These are phyloP conservation scores for Porcisia deanei DNA, from an alignment of 208 protist species.

Conservation along the genomic window DNA sequence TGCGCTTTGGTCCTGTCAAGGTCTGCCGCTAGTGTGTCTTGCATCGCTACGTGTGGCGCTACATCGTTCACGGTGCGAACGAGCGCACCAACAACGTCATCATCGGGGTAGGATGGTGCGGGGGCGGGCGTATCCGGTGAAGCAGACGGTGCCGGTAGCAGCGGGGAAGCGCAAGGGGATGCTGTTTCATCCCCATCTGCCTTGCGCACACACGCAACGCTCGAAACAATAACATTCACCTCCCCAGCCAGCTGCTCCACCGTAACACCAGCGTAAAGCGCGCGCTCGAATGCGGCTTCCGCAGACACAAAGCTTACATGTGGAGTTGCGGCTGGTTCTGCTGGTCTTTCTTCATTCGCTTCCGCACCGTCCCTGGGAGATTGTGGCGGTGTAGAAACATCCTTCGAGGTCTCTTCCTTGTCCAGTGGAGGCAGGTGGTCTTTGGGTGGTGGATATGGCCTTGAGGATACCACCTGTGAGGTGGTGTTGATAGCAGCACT, in stretches of 20 bases:
- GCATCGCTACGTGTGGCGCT: not conserved
- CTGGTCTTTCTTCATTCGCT: not conserved
- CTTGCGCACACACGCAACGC: too few relatives aligned
- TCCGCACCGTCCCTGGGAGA: not conserved
- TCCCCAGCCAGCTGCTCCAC: not conserved
- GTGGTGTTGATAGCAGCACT: not conserved
- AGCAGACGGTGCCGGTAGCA: not conserved
- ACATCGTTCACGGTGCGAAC: not conserved
- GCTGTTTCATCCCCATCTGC: not conserved
- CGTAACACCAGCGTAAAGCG: constrained; percentile 2
- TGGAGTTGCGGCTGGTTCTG: not conserved
- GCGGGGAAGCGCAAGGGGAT: not conserved
- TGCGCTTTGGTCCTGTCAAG: not conserved
- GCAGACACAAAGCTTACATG: not conserved
- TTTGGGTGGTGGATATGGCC: not conserved
- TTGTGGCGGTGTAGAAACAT: not conserved
- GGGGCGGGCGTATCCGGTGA: not conserved
- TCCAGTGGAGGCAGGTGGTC: not conserved
- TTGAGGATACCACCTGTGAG: not conserved
- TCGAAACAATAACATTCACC: not conserved
- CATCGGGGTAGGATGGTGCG: not conserved
- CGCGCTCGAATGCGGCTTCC: constrained; percentile 26
- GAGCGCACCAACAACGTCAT: not conserved
- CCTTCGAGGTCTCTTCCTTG: not conserved
- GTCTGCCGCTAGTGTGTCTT: not conserved